These are phyloP conservation scores for Chalciporus pseudorubinellus DNA, from an alignment of 768 basidiomycete species.

Conservation along the genomic window DNA sequence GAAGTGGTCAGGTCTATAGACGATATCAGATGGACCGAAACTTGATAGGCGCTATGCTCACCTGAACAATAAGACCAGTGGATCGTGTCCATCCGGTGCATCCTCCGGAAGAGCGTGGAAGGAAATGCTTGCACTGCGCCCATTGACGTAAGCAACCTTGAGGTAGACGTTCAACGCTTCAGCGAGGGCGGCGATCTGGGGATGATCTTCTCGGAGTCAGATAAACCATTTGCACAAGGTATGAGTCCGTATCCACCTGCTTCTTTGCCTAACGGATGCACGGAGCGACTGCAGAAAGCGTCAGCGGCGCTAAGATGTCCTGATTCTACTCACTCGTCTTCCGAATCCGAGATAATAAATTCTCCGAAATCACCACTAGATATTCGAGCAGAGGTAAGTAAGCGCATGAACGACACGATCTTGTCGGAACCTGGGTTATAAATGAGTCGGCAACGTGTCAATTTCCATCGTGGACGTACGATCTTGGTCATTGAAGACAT, in stretches of 20 bases:
- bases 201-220: conserved; percentile 56
- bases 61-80: conserved; percentile 75
- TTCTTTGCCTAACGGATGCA: conserved; percentile 76
- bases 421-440: conserved; percentile 55
- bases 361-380: conserved; percentile 67
- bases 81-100: conserved; percentile 41
- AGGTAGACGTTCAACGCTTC: conserved; percentile 65
- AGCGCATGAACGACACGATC: conserved; percentile 76
- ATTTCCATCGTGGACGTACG: conserved; percentile 32
- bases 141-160: conserved; percentile 79
- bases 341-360: conserved; percentile 78
- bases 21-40: conserved; percentile 1
- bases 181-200: conserved; percentile 76
- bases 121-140: conserved; percentile 52
- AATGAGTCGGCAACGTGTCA: conserved; percentile 1
- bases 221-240: not conserved
- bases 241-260: conserved; percentile 48
- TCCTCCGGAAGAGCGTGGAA: conserved; percentile 65
- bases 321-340: no score
- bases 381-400: conserved; percentile 83
- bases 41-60: conserved; percentile 31
- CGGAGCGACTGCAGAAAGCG: conserved; percentile 73
- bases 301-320: conserved; percentile 52
- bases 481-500: conserved; percentile 44
- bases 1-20: conserved; percentile 78